A percentile compares a stretch with the other conserved stretches of the same genome.
Evolutionary conservation across 257 asterid species (phyloP).

Genomic region (Anisodus tanguticus): DNA sequence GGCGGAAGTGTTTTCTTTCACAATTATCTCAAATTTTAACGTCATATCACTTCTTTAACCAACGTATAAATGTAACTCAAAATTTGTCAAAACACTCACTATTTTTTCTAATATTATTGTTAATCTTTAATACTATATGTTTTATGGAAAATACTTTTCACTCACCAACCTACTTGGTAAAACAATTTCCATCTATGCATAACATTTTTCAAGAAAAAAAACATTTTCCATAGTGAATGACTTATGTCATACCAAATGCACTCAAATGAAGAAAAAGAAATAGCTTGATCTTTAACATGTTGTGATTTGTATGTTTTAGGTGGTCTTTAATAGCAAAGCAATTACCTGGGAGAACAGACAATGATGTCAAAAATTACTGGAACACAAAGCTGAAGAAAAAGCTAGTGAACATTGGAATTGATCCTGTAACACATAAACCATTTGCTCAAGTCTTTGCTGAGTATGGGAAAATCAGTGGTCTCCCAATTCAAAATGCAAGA

Average conservation of each 20-base stretch:
- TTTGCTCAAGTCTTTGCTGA: constrained; percentile 81
- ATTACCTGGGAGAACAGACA: constrained; percentile 93
- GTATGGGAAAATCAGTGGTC: constrained; percentile 67
- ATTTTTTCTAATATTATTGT: not conserved
- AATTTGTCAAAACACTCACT: not conserved
- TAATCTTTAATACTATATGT: not conserved
- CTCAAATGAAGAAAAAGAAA: not conserved
- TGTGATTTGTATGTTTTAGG: constrained; percentile 41
- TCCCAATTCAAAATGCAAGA: constrained; percentile 40
- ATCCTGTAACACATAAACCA: constrained; percentile 96
- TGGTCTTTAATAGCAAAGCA: constrained; percentile 88
- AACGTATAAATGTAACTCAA: not conserved
- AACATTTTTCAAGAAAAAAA: not conserved
- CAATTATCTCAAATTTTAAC: not conserved
- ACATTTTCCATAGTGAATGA: not conserved
- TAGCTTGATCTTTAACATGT: not conserved
- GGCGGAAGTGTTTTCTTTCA: no score
- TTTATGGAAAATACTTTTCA: not conserved
- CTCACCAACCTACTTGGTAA: not conserved
- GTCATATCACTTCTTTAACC: not conserved
- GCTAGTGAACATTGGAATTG: constrained; percentile 83
- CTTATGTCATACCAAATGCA: not conserved
- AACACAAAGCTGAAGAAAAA: constrained; percentile 95
- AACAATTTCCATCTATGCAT: no score
- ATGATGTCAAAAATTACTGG: constrained; percentile 97